phyloP scores from a whole-genome alignment of 306 rosid genomes.

The Hippophae gyantsensis region DNA sequence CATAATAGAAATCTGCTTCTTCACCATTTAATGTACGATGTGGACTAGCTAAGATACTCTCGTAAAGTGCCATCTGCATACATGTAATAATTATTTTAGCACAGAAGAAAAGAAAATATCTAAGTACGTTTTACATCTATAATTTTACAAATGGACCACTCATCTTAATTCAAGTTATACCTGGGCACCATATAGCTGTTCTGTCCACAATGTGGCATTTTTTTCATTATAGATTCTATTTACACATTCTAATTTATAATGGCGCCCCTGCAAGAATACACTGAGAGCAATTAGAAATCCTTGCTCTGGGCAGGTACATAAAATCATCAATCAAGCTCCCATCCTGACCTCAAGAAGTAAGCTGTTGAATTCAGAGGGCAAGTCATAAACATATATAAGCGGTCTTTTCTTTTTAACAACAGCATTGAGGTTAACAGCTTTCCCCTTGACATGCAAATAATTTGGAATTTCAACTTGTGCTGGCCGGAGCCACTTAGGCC shows the following conservation, averaged over 20 bases:
- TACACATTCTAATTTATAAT: constrained; percentile 76
- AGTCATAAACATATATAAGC: constrained; percentile 78
- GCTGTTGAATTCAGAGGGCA: constrained; percentile 85
- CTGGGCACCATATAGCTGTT: constrained; percentile 81
- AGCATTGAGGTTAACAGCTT: constrained; percentile 41
- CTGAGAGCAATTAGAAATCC: constrained; percentile 11
- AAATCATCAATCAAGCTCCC: constrained; percentile 12
- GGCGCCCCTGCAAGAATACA: constrained; percentile 68
- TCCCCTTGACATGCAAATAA: constrained; percentile 27
- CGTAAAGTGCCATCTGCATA: constrained; percentile 78
- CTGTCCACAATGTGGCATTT: constrained; percentile 77
- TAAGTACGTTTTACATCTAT: background rate
- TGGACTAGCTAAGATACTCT: constrained; percentile 83
- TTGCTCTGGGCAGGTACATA: constrained; percentile 16
- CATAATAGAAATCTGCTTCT: constrained; percentile 95
- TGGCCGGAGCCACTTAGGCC: constrained; percentile 95
- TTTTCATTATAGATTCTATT: constrained; percentile 62
- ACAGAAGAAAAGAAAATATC: constrained; percentile 11
- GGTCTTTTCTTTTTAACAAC: constrained; percentile 75
- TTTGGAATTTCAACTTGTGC: constrained; percentile 61
- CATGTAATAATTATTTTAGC: constrained; percentile 5
- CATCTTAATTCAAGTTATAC: constrained; percentile 37
- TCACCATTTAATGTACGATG: constrained; percentile 84
- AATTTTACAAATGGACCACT: constrained; percentile 5
- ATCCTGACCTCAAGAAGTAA: constrained; percentile 73